Base-by-base conservation (phyloP, 441 rosid species). In the Brassica hybrid region DNA sequence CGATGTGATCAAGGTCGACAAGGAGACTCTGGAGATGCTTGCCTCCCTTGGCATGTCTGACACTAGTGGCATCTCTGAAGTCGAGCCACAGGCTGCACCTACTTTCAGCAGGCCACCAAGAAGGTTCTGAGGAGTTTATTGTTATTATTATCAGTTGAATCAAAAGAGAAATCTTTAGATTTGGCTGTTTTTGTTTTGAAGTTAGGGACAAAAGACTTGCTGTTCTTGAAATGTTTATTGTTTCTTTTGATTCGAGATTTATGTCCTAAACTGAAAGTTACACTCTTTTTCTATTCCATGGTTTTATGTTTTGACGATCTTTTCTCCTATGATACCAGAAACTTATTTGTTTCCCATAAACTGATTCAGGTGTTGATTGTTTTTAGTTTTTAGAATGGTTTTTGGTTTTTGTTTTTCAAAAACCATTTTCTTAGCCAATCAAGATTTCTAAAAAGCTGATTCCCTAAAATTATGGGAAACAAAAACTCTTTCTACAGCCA, bases 1-100 rank as follows among this genome's bases (percentile, higher is more conserved):
- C 0, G 86, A 84, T 36, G 79, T 77, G 65, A 84, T 89, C 61
- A 81, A 86, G 82, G 93, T 89, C 16, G 93, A 89, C 59, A 89
- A 88, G 83, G 93, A 89, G 81, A 89, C 91, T 6, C 72, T 86
- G 10, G 90, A 87, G 60, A 89, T 89, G 93, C 91, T 89, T 79
- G 81, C 89, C 38, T 78, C 91, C 36, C 89, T 89, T 34, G 91
- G 94, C 3, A 88, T 89, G 89, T 63, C 84, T 32, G 89, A 89
- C 2, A 27, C 80, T 54, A 80, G 85, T 1, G 89, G 94, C 12
- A 27, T 89, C 25, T 77, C 75, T 43, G 74, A 69, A 63, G 90
- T 82, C 16, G 89, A 88, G 56, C 88, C 88, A 7, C 84, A 74
- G 43, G 59, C 86, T 5, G 63, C 79, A 13, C 70, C 84, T 10